These are phyloP conservation scores for Geranomyces michiganensis DNA, from an alignment of 192 early-diverging fungal genomes.

Conservation along the genomic window DNA sequence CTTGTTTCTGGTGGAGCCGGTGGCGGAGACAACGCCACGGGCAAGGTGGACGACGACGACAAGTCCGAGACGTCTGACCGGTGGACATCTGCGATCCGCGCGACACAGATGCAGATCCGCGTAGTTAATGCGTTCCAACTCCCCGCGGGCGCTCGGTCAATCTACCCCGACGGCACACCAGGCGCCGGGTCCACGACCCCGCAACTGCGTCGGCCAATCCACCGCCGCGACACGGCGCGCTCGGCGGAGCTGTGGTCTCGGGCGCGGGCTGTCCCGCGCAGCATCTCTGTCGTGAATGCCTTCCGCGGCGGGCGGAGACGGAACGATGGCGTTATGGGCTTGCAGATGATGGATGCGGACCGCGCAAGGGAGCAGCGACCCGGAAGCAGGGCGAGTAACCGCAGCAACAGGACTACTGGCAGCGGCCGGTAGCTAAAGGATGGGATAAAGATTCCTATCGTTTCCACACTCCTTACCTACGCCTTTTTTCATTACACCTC, in stretches of 20 bases:
- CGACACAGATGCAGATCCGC: constrained; percentile 31
- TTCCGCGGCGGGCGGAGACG: constrained; percentile 37
- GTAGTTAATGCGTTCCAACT: constrained; percentile 26
- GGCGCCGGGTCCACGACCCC: background rate
- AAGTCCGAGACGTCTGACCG: background rate
- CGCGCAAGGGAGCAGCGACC: background rate
- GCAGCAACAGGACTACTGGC: no score
- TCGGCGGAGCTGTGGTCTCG: constrained; percentile 34
- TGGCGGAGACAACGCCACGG: background rate
- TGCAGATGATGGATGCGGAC: constrained; percentile 31
- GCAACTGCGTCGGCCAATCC: constrained; percentile 11
- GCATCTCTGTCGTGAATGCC: constrained; percentile 42
- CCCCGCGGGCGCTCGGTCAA: background rate
- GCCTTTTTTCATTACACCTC: no score
- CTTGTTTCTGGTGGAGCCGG: no score
- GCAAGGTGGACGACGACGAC: background rate
- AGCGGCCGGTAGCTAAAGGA: no score
- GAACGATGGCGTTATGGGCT: constrained; percentile 20
- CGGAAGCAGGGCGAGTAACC: no score
- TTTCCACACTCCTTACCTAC: no score
- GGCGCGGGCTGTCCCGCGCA: constrained; percentile 17
- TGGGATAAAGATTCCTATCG: no score
- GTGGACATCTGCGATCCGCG: constrained; percentile 30
- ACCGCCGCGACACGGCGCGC: background rate
- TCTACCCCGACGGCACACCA: background rate